Percentiles rank a stretch among this genome's conserved stretches.
Evolutionary conservation across 108 stramenopile species (phyloP).

Genomic region (Mediolabrus comicus): DNA sequence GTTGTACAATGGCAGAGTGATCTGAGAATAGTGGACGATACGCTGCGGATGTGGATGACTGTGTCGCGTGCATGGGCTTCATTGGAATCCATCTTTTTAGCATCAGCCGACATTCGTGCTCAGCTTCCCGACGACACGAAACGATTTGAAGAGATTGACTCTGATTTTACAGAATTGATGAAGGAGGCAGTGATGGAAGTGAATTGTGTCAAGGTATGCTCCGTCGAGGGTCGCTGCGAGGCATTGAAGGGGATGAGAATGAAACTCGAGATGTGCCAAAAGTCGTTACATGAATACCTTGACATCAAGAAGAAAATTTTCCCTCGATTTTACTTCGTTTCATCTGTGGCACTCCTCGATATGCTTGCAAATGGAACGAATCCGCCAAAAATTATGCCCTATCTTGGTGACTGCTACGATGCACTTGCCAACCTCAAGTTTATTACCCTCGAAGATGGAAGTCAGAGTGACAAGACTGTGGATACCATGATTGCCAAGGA

Average conservation of each 20-base stretch:
- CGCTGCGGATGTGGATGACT: constrained; percentile 71
- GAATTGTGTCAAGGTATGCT: constrained; percentile 76
- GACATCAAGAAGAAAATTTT: constrained; percentile 95
- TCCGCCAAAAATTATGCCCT: constrained; percentile 88
- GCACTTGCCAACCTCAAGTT: constrained; percentile 77
- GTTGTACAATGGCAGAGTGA: constrained; percentile 82
- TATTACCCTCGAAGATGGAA: constrained; percentile 57
- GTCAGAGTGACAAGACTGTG: constrained; percentile 51
- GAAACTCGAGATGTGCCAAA: constrained; percentile 89
- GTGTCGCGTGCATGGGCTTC: constrained; percentile 84
- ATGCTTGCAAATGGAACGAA: constrained; percentile 92
- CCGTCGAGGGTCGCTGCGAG: constrained; percentile 75
- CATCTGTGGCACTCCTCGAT: constrained; percentile 83
- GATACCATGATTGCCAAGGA: constrained; percentile 87
- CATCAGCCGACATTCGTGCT: constrained; percentile 86
- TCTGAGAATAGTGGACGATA: constrained; percentile 78
- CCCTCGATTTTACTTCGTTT: constrained; percentile 92
- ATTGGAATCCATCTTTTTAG: constrained; percentile 87
- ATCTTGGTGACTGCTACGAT: constrained; percentile 92
- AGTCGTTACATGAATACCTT: constrained; percentile 89
- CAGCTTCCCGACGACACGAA: constrained; percentile 92
- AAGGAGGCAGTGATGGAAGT: constrained; percentile 78
- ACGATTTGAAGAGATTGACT: constrained; percentile 88
- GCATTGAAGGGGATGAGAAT: constrained; percentile 75
- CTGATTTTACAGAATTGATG: constrained; percentile 90